Evolutionary conservation across 208 protist genomes (phyloP).

Genomic region (Balamuthia mandrillaris): DNA sequence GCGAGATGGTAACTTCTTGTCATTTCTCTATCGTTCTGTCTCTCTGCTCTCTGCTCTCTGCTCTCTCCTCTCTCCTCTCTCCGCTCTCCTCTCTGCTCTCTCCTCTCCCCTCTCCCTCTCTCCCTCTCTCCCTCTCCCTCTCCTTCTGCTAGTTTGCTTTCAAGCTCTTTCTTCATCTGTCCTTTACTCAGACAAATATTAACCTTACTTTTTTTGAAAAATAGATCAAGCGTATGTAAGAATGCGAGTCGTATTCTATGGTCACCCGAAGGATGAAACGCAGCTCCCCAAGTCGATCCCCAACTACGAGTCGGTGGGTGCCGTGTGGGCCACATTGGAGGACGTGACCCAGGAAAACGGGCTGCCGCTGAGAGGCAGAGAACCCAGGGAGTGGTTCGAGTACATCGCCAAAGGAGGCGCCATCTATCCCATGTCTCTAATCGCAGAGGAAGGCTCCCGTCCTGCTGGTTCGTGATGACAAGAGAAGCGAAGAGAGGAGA

Average conservation of each 20-base stretch:
- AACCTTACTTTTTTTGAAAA: neutral
- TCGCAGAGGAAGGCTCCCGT: slow-evolving; percentile 29
- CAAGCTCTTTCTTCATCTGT: too few species aligned
- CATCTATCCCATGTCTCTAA: slow-evolving; percentile 40
- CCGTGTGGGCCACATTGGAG: slow-evolving; percentile 18
- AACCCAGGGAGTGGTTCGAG: slow-evolving; percentile 51
- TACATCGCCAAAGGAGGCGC: slow-evolving; percentile 37
- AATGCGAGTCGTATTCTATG: slow-evolving; percentile 59
- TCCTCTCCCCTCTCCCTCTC: too few species aligned
- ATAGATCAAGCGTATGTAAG: neutral
- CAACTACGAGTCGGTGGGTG: slow-evolving; percentile 52
- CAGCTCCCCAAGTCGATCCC: slow-evolving; percentile 54
- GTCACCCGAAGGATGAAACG: slow-evolving; percentile 32
- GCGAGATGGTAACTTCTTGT: neutral
- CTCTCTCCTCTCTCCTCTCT: too few species aligned
- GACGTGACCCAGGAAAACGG: slow-evolving; percentile 3
- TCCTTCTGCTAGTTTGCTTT: too few species aligned
- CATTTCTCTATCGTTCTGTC: neutral
- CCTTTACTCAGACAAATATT: too few species aligned
- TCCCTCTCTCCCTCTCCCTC: too few species aligned
- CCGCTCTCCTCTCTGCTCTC: too few species aligned
- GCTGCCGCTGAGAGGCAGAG: slow-evolving; percentile 35
- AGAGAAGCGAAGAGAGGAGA: too few species aligned
- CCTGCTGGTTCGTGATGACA: too few species aligned
- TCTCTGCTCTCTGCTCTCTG: too few species aligned